Base-by-base conservation (phyloP, 257 asterid species). In the Dorcoceras hygrometricum region DNA sequence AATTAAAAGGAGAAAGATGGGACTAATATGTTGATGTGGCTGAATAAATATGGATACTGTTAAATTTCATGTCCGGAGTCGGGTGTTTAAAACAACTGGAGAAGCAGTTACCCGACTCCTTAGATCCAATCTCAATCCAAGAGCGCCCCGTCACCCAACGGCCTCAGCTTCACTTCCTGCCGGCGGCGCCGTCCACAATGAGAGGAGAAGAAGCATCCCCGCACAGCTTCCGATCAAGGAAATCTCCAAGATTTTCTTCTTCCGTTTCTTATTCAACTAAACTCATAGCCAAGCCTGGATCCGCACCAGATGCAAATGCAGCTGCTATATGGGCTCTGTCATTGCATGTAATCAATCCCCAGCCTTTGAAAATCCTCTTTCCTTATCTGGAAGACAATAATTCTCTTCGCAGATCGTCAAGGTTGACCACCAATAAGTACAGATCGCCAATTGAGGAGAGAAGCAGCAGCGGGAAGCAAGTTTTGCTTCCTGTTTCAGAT, bases 361-460 rank as follows among this genome's bases (percentile, higher is more conserved):
- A 11, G 1, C 87, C 89, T 0, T 48, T 78, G 39, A 39, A 67
- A 23, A 65, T 75, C 66, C 65, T 29, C 68, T 48, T 53, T 22
- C 77, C 80, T 18, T 65, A 18, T 43, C 39, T 20, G 2, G 73
- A 65, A 26, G 27, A 62, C 23, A 61, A 1, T 4, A 36, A 36
- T 3, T 43, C 75, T 27, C 0, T 31, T 4, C 73, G 86, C 54
- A 79, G 89, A 83, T 85, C 90, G 43, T 18, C 73, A 6, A 73
- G 89, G 57, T 66, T 57, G 22, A 80, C 80, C 25, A 18, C 76
- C 2, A 78, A 79, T 59, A 76, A 71, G 57, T 76, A 59, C 76
- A 75, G n/a, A 54, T 59, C 70, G 56, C 73, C 78, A 24, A 48
- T 62, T 24, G 62, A 62, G 22, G 58, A 27, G 8, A 22, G 29